Evolutionary conservation across 2,329 filamentous ascomycete species (phyloP).

Genomic region (Cladophialophora exuberans): DNA sequence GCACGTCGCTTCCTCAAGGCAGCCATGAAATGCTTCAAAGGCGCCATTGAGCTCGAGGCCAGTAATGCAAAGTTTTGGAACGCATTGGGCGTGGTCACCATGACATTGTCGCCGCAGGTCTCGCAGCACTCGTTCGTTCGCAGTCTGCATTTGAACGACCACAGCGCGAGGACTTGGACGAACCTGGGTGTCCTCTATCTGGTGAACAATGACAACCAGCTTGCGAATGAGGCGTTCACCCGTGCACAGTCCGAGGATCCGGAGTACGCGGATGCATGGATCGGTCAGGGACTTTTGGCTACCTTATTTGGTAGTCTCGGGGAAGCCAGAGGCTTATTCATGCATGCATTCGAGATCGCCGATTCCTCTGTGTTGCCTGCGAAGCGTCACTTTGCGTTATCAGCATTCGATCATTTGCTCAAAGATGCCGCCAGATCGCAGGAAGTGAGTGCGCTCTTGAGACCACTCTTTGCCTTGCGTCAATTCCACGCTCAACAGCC

Average conservation of each 20-base stretch:
- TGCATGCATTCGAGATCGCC: slow-evolving; percentile 91
- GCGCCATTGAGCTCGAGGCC: slow-evolving; percentile 91
- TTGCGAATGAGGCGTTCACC: slow-evolving; percentile 90
- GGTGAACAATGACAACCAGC: slow-evolving; percentile 76
- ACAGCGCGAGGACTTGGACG: slow-evolving; percentile 82
- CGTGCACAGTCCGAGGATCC: slow-evolving; percentile 92
- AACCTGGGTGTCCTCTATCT: slow-evolving; percentile 88
- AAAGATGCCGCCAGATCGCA: slow-evolving; percentile 53
- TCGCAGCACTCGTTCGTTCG: slow-evolving; percentile 92
- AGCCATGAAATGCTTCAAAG: slow-evolving; percentile 88
- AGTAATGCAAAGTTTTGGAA: slow-evolving; percentile 98
- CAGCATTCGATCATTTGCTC: slow-evolving; percentile 80
- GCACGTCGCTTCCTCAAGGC: slow-evolving; percentile 73
- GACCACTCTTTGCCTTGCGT: slow-evolving; percentile 84
- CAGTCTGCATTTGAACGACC: slow-evolving; percentile 89
- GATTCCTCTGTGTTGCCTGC: slow-evolving; percentile 74
- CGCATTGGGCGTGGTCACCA: slow-evolving; percentile 87
- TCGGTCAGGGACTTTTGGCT: slow-evolving; percentile 87
- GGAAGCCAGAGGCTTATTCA: slow-evolving; percentile 84
- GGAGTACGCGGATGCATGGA: slow-evolving; percentile 89
- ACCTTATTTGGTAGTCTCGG: slow-evolving; percentile 71
- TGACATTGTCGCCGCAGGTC: slow-evolving; percentile 80
- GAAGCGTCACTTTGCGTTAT: slow-evolving; percentile 77
- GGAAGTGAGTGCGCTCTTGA: slow-evolving; percentile 64
- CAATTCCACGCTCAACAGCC: slow-evolving; percentile 76